Conservation (phyloP, 225 moss, liverwort and hornwort genomes). For the Rhytidiadelphus loreus region DNA sequence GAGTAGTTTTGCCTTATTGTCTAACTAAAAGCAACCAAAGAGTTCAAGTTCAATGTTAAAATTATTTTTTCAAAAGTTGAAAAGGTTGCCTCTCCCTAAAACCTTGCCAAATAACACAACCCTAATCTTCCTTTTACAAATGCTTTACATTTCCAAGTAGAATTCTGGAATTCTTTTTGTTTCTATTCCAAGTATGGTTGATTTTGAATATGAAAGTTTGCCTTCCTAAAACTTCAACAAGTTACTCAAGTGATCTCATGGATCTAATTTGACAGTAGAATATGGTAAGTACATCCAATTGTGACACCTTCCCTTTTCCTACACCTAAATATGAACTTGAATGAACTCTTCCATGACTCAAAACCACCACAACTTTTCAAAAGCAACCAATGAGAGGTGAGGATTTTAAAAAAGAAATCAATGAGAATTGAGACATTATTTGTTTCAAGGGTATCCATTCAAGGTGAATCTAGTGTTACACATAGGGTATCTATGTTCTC, state of each 20-base stretch:
- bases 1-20: neutral
- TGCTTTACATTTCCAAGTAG: neutral
- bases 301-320: fast-evolving
- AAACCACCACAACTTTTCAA: neutral
- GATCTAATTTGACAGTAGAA: neutral
- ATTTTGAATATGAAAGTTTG: no score
- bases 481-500: fast-evolving
- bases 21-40: neutral
- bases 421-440: neutral
- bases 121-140: neutral
- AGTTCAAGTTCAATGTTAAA: fast-evolving
- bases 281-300: neutral
- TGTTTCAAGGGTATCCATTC: fast-evolving
- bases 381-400: neutral
- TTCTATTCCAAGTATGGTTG: no score
- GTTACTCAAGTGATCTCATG: fast-evolving
- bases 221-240: no score
- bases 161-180: no score
- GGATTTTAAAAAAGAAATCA: neutral
- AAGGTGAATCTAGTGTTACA: no score
- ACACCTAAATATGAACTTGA: neutral
- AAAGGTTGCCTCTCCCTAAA: neutral
- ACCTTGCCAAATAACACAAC: neutral
- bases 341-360: neutral
- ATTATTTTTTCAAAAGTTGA: fast-evolving